These are phyloP conservation scores for Exophiala dermatitidis DNA, from an alignment of 2,329 filamentous ascomycete species.

Conservation along the genomic window DNA sequence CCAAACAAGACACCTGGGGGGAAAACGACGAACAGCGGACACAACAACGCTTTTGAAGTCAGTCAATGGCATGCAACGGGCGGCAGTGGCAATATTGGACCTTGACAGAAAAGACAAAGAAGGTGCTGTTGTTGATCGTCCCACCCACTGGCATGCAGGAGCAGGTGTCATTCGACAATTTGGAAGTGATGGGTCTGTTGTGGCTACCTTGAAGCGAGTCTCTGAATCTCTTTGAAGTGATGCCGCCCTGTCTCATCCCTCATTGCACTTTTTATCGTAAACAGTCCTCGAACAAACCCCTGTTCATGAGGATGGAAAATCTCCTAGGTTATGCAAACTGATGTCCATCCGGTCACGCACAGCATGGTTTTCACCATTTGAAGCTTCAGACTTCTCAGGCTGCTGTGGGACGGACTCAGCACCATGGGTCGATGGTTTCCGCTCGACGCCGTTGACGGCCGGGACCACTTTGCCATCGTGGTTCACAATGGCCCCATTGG, in stretches of 20 bases:
- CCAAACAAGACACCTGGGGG: not conserved
- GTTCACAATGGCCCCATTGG: constrained; percentile 54
- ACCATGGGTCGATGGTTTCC: constrained; percentile 6
- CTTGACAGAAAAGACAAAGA: not conserved
- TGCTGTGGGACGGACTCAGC: constrained; percentile 12
- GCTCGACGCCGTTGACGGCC: constrained; percentile 31
- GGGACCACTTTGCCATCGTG: constrained; percentile 52
- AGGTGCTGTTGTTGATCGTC: not conserved
- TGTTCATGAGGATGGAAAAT: constrained; percentile 33
- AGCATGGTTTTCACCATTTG: constrained; percentile 33
- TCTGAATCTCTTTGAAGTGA: not conserved
- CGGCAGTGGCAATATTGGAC: not conserved
- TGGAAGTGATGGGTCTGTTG: not conserved
- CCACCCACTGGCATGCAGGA: not conserved
- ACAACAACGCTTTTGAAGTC: not conserved
- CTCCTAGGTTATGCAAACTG: constrained; percentile 52
- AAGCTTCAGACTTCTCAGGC: constrained; percentile 24
- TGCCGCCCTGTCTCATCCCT: not conserved
- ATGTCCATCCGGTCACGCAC: constrained; percentile 52
- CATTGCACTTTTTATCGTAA: not conserved
- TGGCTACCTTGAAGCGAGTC: not conserved
- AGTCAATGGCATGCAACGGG: not conserved
- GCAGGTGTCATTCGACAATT: not conserved
- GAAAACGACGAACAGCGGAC: not conserved
- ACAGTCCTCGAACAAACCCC: not conserved